Base-by-base conservation (phyloP, 805 yeast species). In the Spathaspora passalidarum region DNA sequence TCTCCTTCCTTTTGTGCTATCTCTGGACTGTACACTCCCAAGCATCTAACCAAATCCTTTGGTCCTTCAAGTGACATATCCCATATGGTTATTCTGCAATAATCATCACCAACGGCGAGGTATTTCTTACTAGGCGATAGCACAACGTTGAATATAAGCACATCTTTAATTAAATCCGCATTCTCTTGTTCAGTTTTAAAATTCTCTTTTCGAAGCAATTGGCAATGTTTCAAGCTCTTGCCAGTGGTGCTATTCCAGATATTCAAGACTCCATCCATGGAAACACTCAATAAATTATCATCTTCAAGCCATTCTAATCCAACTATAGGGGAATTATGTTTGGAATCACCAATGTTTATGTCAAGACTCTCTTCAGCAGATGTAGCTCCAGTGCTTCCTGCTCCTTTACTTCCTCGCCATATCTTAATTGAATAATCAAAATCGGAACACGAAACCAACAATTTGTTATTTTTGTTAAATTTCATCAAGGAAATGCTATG, bases 371-470 rank as follows among this genome's bases (percentile, higher is more conserved):
- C 75, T 48, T 78, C 79, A 19, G 78, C 65, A 25, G 81, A 77
- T 9, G 16, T 29, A 8, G 34, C 34, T 5, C 32, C n/a, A n/a
- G n/a, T n/a, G n/a, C n/a, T n/a, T n/a, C n/a, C 25, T 22, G 25
- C 6, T 21, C 76, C 75, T 32, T 89, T 85, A 56, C 75, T 79
- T 6, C 34, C 34, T 29, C 34, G 10, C 96, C 96, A 91, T 17
- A 89, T 69, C 53, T 88, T 78, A 7, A 90, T 73, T 0, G 78
- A 69, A 46, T 79, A 76, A 60, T 91, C 97, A 19, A 43, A 54
- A 58, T 88, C 96, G 1, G 95, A 82, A 7, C 88, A 82, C 2
- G 91, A 81, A 3, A 89, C 81, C 35, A 91, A 67, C 23, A 84
- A 61, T 52, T 79, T 80, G 13, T 74, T 68, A 2, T 62, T 60